Conservation (phyloP, 164 flowering plant species). For the grape (Vitis vinifera) region ASM3070453v1 NC_081818.1:27016001-27016500, state of each 20-base stretch:
- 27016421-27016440: too few relatives aligned
- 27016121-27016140: constrained; percentile 32
- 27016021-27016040: not conserved
- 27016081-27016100: too few relatives aligned
- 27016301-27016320: constrained; percentile 11
- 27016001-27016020: constrained; percentile 44
- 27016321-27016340: constrained; percentile 11
- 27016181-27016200: constrained; percentile 27
- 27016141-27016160: constrained; percentile 32
- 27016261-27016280: constrained; percentile 29
- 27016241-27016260: constrained; percentile 44
- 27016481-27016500: too few relatives aligned
- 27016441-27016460: too few relatives aligned
- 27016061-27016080: not conserved
- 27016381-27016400: too few relatives aligned
- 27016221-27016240: constrained; percentile 40
- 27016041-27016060: not conserved
- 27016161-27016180: constrained; percentile 25
- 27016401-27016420: too few relatives aligned
- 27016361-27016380: not conserved
- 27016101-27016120: constrained; percentile 1
- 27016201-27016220: constrained; percentile 34
- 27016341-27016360: constrained; percentile 5
- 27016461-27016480: too few relatives aligned
- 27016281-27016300: not conserved